phyloP scores from a whole-genome alignment of 139 green algal genomes.

The Eudorina sp. region DNA sequence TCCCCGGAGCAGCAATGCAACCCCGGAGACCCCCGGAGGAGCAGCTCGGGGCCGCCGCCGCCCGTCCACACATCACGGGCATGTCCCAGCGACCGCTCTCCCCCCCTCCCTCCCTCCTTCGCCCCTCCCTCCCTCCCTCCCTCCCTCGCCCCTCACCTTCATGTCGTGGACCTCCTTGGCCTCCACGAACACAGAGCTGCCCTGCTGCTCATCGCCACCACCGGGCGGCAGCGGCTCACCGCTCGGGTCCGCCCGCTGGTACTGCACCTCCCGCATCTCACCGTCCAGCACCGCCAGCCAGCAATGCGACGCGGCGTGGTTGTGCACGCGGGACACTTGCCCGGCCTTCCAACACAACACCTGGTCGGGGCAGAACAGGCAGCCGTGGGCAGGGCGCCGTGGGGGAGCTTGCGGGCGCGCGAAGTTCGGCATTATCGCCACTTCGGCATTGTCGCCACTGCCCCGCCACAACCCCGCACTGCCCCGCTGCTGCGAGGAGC shows the following conservation, averaged over 20 bases:
- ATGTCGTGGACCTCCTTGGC: not conserved
- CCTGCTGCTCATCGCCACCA: not conserved
- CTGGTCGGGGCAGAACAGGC: not conserved
- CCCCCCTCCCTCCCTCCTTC: not conserved
- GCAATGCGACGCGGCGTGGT: constrained; percentile 55
- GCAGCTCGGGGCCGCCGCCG: too few relatives aligned
- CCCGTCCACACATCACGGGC: not conserved
- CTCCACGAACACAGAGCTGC: not conserved
- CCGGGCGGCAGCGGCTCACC: not conserved
- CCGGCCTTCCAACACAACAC: constrained; percentile 60
- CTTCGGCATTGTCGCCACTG: not conserved
- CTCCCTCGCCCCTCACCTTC: not conserved
- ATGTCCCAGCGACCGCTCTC: not conserved
- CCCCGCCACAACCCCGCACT: not conserved
- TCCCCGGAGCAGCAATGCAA: too few relatives aligned
- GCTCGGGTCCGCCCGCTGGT: not conserved
- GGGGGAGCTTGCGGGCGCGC: not conserved
- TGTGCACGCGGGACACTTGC: constrained; percentile 60
- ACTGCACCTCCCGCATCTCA: constrained; percentile 54
- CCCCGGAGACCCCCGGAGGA: too few relatives aligned
- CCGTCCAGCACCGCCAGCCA: constrained; percentile 51
- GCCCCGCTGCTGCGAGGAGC: not conserved
- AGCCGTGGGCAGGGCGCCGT: not conserved
- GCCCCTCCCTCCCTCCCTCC: not conserved
- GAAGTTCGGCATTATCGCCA: not conserved